phyloP scores from a whole-genome alignment of 2,329 filamentous ascomycete species.

The Cladosporium colombiae region DNA sequence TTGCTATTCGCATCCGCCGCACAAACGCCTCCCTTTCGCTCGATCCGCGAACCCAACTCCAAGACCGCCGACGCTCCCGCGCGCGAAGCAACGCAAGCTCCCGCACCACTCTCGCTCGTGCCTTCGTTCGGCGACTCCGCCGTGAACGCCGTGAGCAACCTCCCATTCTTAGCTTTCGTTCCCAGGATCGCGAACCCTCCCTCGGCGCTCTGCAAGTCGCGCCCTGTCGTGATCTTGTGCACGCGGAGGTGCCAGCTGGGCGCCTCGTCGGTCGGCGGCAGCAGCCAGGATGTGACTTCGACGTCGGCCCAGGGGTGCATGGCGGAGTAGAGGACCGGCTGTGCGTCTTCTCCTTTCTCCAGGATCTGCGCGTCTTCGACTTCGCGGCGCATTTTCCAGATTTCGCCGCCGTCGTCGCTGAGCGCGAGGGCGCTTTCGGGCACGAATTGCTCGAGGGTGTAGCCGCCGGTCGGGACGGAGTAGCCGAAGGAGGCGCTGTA shows the following conservation, averaged over 20 bases:
- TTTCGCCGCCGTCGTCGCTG: slow-evolving; percentile 74
- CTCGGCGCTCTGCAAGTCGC: slow-evolving; percentile 70
- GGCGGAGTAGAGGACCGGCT: slow-evolving; percentile 64
- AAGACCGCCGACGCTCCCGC: slow-evolving; percentile 55
- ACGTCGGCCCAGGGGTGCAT: slow-evolving; percentile 75
- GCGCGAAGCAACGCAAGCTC: slow-evolving; percentile 48
- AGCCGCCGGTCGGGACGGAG: slow-evolving; percentile 73
- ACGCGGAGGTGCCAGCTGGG: slow-evolving; percentile 71
- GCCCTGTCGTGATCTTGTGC: slow-evolving; percentile 61
- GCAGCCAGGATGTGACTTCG: slow-evolving; percentile 62
- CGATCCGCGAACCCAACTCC: slow-evolving; percentile 39
- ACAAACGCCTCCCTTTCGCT: slow-evolving; percentile 63
- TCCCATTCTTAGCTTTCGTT: slow-evolving; percentile 59
- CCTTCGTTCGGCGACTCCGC: slow-evolving; percentile 45
- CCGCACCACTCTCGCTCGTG: slow-evolving; percentile 36
- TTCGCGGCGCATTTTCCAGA: slow-evolving; percentile 73
- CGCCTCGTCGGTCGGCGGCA: slow-evolving; percentile 59
- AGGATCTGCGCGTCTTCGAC: slow-evolving; percentile 67
- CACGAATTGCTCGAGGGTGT: slow-evolving; percentile 74
- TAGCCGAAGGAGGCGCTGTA: slow-evolving; percentile 77
- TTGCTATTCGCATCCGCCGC: slow-evolving; percentile 80
- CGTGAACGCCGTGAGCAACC: slow-evolving; percentile 51
- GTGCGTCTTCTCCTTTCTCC: slow-evolving; percentile 53
- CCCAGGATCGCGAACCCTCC: slow-evolving; percentile 71
- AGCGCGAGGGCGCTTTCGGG: slow-evolving; percentile 74